Percentiles rank a stretch among this genome's conserved stretches.
These are phyloP conservation scores for Pseudozyma sp. DNA, from an alignment of 1,284 basidiomycete species.

Conservation along the genomic window DNA sequence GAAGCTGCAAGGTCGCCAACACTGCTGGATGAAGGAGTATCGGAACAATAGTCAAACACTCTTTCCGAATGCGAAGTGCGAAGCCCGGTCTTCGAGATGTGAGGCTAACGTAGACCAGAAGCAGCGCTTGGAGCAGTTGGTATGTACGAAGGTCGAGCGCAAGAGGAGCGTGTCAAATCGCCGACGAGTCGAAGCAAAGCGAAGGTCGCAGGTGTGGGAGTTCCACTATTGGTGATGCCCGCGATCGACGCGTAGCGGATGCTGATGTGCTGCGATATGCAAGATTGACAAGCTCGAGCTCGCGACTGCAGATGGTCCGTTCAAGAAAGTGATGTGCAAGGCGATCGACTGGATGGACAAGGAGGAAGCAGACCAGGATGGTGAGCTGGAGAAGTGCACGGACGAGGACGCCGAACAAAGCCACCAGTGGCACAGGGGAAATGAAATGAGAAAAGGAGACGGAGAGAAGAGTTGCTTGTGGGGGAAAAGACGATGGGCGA, in stretches of 20 bases:
- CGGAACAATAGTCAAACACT: too few species aligned
- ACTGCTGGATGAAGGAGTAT: too few species aligned
- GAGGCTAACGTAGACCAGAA: too few species aligned
- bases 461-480: slow-evolving; percentile 1
- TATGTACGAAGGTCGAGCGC: too few species aligned
- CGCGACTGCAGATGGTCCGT: neutral
- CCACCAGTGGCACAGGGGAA: slow-evolving; percentile 12
- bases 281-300: neutral
- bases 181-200: neutral
- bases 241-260: slow-evolving; percentile 8
- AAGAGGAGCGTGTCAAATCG: too few species aligned
- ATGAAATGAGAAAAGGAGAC: slow-evolving; percentile 4
- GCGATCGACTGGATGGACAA: neutral
- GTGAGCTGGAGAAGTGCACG: neutral
- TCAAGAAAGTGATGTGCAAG: neutral
- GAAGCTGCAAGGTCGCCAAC: neutral
- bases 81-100: too few species aligned
- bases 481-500: neutral
- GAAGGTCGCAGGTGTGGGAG: too few species aligned
- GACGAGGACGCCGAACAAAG: slow-evolving; percentile 3
- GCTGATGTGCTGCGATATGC: neutral
- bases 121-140: too few species aligned
- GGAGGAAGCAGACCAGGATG: neutral
- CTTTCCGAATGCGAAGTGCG: too few species aligned
- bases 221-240: neutral